phyloP scores from a whole-genome alignment of 2,329 filamentous ascomycete species.

The Fusarium zealandicum region DNA sequence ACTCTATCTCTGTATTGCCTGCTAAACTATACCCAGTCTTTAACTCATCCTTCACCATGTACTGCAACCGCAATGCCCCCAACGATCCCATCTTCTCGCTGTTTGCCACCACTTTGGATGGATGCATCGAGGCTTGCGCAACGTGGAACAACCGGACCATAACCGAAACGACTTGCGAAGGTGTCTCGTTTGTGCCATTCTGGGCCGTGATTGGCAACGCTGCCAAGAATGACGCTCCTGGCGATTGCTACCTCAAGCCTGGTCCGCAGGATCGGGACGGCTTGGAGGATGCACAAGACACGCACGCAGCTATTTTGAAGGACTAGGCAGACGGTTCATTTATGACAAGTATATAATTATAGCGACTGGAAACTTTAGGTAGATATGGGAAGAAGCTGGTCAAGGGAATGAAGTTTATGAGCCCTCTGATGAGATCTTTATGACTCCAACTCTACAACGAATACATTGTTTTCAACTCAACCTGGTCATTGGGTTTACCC shows the following conservation, averaged over 20 bases:
- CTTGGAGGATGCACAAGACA: conserved; percentile 1
- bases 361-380: no score
- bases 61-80: conserved; percentile 53
- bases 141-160: conserved; percentile 41
- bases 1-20: background rate
- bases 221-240: background rate
- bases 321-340: background rate
- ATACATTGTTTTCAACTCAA: no score
- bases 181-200: conserved; percentile 26
- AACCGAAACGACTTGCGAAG: conserved; percentile 11
- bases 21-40: conserved; percentile 44
- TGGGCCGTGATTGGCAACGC: conserved; percentile 16
- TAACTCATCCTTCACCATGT: conserved; percentile 49
- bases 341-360: no score
- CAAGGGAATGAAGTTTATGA: no score
- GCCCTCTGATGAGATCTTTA: no score
- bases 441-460: no score
- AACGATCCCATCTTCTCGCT: conserved; percentile 49
- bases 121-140: conserved; percentile 58
- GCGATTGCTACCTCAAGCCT: conserved; percentile 7
- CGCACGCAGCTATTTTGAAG: background rate
- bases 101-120: conserved; percentile 52
- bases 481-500: no score
- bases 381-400: no score
- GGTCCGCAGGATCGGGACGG: conserved; percentile 1